Conservation (phyloP, 2,329 filamentous ascomycete species). For the Calonectria pseudoreteaudii region DNA sequence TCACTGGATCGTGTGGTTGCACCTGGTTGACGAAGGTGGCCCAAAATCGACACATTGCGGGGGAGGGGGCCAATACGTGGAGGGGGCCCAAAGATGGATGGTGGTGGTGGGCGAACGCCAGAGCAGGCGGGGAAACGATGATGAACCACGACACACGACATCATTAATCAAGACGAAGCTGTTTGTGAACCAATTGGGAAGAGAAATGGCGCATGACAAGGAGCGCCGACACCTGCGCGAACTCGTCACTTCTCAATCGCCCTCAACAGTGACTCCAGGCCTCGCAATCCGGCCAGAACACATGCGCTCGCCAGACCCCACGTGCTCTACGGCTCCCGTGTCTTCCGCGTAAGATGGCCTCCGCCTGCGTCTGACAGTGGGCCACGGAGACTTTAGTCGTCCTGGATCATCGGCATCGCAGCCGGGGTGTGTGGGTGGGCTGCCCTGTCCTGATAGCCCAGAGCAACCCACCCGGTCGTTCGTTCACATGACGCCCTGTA, state of each 20-base stretch:
- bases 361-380: slow-evolving; percentile 7
- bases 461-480: neutral
- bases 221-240: neutral
- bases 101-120: neutral
- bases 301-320: slow-evolving; percentile 12
- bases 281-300: slow-evolving; percentile 10
- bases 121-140: slow-evolving; percentile 6
- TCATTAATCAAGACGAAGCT: slow-evolving; percentile 12
- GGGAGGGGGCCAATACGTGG: slow-evolving; percentile 14
- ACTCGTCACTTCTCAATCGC: neutral
- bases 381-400: slow-evolving; percentile 5
- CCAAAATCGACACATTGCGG: slow-evolving; percentile 22
- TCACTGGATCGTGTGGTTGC: slow-evolving; percentile 19
- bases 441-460: neutral
- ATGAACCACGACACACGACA: slow-evolving; percentile 11
- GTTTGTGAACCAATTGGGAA: neutral
- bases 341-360: neutral
- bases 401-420: slow-evolving; percentile 8
- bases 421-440: neutral
- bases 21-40: neutral
- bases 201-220: neutral
- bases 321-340: slow-evolving; percentile 22
- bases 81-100: neutral
- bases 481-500: slow-evolving; percentile 19
- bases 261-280: neutral